These are phyloP conservation scores for Hypocreales sp. DNA, from an alignment of 2,329 filamentous ascomycete genomes.

Conservation along the genomic window DNA sequence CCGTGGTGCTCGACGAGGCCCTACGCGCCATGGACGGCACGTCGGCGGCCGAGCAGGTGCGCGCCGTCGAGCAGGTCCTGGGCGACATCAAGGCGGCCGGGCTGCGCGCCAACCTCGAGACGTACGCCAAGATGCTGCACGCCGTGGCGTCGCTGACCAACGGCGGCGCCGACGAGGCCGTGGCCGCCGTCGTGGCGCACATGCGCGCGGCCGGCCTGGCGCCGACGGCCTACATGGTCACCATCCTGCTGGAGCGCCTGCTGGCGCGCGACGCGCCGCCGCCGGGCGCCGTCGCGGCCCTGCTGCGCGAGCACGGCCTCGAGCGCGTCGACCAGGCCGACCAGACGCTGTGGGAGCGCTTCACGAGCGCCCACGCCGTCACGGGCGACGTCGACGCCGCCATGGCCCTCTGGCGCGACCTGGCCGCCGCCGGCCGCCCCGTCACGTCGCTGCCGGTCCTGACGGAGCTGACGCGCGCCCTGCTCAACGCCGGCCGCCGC, in stretches of 20 bases:
- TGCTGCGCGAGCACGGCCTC: slow-evolving; percentile 43
- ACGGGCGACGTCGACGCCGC: slow-evolving; percentile 33
- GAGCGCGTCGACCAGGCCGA: slow-evolving; percentile 25
- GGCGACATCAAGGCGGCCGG: slow-evolving; percentile 39
- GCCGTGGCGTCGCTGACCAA: slow-evolving; percentile 18
- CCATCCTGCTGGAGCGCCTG: slow-evolving; percentile 54
- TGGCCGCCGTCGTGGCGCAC: slow-evolving; percentile 45
- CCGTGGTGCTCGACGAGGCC: slow-evolving; percentile 50
- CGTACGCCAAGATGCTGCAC: slow-evolving; percentile 58
- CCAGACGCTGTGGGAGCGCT: slow-evolving; percentile 52
- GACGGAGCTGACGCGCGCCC: slow-evolving; percentile 22
- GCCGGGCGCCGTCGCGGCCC: slow-evolving; percentile 38
- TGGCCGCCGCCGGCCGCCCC: slow-evolving; percentile 21
- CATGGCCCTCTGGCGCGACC: slow-evolving; percentile 29
- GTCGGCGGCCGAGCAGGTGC: slow-evolving; percentile 31
- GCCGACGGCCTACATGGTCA: slow-evolving; percentile 53
- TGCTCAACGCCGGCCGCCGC: slow-evolving; percentile 10
- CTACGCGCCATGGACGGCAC: slow-evolving; percentile 23
- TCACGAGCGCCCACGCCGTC: slow-evolving; percentile 50
- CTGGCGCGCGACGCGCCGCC: slow-evolving; percentile 44
- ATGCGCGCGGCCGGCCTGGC: slow-evolving; percentile 39
- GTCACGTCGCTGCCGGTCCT: slow-evolving; percentile 27
- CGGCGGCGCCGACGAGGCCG: slow-evolving; percentile 27
- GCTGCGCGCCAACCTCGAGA: slow-evolving; percentile 42
- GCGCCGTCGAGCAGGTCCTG: slow-evolving; percentile 38